A percentile compares a stretch with the other conserved stretches of the same genome.
These are phyloP conservation scores for Parastagonospora nodorum DNA, from an alignment of 2,329 filamentous ascomycete species.

Conservation along the genomic window DNA sequence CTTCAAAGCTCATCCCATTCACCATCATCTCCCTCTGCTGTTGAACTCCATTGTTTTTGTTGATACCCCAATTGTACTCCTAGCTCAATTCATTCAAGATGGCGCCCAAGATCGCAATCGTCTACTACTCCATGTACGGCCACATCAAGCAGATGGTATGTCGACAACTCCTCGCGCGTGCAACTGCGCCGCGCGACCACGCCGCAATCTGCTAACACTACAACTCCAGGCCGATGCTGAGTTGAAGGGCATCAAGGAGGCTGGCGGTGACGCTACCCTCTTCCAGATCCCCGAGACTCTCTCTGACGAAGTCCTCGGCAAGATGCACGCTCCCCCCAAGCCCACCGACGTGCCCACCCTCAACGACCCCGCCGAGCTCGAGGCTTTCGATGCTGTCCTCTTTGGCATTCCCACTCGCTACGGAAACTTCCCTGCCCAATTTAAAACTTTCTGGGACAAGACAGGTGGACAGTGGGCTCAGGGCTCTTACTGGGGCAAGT, in stretches of 20 bases:
- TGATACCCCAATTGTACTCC: conserved; percentile 15
- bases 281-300: conserved; percentile 93
- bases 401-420: conserved; percentile 95
- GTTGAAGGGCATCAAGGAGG: conserved; percentile 85
- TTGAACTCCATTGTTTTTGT: conserved; percentile 3
- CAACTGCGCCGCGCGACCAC: background rate
- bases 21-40: background rate
- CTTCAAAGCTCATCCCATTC: no score
- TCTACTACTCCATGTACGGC: conserved; percentile 62
- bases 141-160: conserved; percentile 42
- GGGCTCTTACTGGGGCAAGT: conserved; percentile 83
- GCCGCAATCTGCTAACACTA: conserved; percentile 5
- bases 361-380: conserved; percentile 65
- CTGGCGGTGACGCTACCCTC: conserved; percentile 79
- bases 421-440: conserved; percentile 96
- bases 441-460: conserved; percentile 91
- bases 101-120: conserved; percentile 90
- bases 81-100: conserved; percentile 53
- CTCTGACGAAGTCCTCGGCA: conserved; percentile 75
- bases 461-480: conserved; percentile 82
- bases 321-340: conserved; percentile 91
- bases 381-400: conserved; percentile 84
- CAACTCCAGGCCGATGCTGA: conserved; percentile 78
- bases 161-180: background rate
- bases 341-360: conserved; percentile 65